A percentile compares a stretch with the other conserved stretches of the same genome.
These are phyloP conservation scores for Phytophthora agathidicida DNA, from an alignment of 352 stramenopile genomes.

Conservation along the genomic window DNA sequence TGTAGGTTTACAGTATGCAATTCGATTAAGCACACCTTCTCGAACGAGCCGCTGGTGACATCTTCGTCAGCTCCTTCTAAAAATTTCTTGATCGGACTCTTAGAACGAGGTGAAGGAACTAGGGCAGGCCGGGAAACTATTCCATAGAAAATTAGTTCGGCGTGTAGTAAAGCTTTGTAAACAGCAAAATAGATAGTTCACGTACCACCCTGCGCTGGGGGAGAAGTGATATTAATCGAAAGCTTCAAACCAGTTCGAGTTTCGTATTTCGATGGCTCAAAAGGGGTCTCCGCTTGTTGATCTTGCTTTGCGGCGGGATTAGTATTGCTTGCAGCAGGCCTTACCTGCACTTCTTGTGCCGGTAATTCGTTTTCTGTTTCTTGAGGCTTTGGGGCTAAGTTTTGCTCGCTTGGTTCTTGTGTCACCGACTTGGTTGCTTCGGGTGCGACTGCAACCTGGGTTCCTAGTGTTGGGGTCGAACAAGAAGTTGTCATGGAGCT, in stretches of 20 bases:
- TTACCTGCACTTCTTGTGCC: neutral
- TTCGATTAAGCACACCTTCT: conserved; percentile 49
- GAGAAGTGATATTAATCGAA: conserved; percentile 53
- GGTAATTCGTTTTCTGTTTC: neutral
- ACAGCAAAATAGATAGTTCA: neutral
- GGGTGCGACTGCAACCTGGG: neutral
- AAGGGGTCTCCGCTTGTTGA: neutral
- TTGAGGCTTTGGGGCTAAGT: neutral
- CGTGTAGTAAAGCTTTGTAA: neutral
- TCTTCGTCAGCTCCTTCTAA: conserved; percentile 18
- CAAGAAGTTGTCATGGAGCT: conserved; percentile 15
- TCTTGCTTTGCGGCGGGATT: neutral
- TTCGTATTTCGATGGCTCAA: conserved; percentile 55
- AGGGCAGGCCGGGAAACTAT: conserved; percentile 56
- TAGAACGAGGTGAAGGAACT: conserved; percentile 57
- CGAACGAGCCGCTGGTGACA: conserved; percentile 45
- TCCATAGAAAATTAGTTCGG: conserved; percentile 3
- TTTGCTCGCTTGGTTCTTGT: neutral
- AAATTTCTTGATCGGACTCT: conserved; percentile 37
- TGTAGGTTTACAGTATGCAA: neutral
- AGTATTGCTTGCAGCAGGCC: neutral
- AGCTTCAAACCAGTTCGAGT: conserved; percentile 54
- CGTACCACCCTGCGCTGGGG: conserved; percentile 51
- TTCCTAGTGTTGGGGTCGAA: conserved; percentile 11
- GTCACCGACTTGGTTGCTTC: neutral